phyloP scores from a whole-genome alignment of 345 rosid genomes.

The Camelina sativa region DNA sequence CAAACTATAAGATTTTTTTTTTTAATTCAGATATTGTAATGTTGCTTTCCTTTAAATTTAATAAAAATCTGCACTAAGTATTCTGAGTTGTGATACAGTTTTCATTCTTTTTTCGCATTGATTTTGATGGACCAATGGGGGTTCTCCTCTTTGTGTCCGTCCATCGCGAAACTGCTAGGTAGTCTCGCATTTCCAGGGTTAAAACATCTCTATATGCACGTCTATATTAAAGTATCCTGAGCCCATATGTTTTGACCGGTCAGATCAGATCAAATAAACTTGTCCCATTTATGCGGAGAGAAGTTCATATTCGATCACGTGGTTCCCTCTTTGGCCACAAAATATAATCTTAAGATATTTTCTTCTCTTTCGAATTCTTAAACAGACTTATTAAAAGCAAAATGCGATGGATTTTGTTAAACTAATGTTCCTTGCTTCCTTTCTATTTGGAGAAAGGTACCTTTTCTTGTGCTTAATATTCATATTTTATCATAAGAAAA shows the following conservation, averaged over 20 bases:
- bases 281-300: not conserved
- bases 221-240: slow-evolving; percentile 13
- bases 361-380: not conserved
- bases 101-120: not conserved
- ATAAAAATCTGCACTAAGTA: not conserved
- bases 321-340: slow-evolving; percentile 1
- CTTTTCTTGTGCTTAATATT: not conserved
- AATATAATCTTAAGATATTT: not conserved
- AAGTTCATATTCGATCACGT: slow-evolving; percentile 22
- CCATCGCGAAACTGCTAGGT: slow-evolving; percentile 4
- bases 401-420: not conserved
- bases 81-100: not conserved
- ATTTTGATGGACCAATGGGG: slow-evolving; percentile 6
- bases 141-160: slow-evolving; percentile 6
- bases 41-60: not conserved
- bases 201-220: slow-evolving; percentile 5
- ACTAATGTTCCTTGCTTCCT: not conserved
- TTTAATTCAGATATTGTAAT: not conserved
- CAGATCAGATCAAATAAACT: not conserved
- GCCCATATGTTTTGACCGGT: slow-evolving; percentile 11
- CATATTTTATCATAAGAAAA: not conserved
- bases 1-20: too few species aligned
- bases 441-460: slow-evolving; percentile 4
- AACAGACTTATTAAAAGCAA: not conserved
- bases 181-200: not conserved